Conservation (phyloP, 1,284 basidiomycete genomes). For the Ustilago esculenta region DNA sequence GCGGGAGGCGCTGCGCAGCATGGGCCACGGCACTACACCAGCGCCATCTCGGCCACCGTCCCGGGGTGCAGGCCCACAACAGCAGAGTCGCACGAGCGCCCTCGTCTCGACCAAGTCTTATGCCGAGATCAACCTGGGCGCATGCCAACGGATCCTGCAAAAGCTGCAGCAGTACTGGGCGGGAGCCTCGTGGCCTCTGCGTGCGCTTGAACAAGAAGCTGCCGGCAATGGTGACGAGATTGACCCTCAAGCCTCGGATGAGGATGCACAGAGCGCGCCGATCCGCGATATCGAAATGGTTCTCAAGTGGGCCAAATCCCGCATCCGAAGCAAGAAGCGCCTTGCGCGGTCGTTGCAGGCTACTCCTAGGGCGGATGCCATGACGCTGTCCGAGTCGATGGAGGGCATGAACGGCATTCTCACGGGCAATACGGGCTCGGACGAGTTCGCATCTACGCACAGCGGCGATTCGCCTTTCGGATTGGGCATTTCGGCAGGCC, state of each 20-base stretch:
- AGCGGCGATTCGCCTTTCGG: constrained; percentile 46
- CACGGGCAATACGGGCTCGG: constrained; percentile 20
- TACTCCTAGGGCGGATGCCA: constrained; percentile 29
- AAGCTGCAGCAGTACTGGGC: constrained; percentile 54
- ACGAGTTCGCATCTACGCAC: constrained; percentile 40
- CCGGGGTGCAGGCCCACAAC: constrained; percentile 16
- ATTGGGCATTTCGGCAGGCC: constrained; percentile 37
- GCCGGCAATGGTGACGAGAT: constrained; percentile 38
- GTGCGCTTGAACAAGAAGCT: constrained; percentile 55
- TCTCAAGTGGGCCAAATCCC: constrained; percentile 51
- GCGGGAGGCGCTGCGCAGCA: constrained; percentile 41
- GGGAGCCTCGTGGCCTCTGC: constrained; percentile 52
- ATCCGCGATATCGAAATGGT: constrained; percentile 59
- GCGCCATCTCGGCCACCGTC: constrained; percentile 37
- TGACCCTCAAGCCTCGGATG: constrained; percentile 51
- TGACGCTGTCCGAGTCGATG: constrained; percentile 15
- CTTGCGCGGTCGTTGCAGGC: constrained; percentile 28
- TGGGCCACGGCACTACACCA: constrained; percentile 47
- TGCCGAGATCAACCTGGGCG: constrained; percentile 51
- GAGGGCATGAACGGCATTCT: constrained; percentile 20
- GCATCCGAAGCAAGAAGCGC: constrained; percentile 29
- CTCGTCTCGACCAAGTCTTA: constrained; percentile 45
- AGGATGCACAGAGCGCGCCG: constrained; percentile 52
- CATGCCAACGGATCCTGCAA: constrained; percentile 47
- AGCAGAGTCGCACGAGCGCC: constrained; percentile 28